Conservation (phyloP, 1,139 yeast species). For the Kurtzmaniella natalensis region DNA sequence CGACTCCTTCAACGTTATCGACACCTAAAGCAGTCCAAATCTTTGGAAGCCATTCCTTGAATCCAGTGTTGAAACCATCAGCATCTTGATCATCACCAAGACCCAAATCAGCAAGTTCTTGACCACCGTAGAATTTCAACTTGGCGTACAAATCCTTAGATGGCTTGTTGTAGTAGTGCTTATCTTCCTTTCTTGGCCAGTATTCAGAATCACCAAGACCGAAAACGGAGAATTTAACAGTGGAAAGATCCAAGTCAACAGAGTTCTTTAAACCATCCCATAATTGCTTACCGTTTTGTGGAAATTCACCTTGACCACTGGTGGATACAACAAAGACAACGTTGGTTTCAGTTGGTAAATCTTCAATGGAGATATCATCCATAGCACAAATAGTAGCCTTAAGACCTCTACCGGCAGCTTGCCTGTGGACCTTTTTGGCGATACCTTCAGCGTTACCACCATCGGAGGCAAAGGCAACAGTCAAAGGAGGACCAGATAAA, state of each 20-base stretch:
- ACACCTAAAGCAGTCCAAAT: conserved; percentile 91
- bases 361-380: conserved; percentile 84
- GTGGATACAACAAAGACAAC: conserved; percentile 82
- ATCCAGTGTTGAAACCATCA: conserved; percentile 90
- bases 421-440: conserved; percentile 76
- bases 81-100: conserved; percentile 97
- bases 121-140: conserved; percentile 67
- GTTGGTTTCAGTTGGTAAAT: conserved; percentile 75
- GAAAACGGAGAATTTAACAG: conserved; percentile 69
- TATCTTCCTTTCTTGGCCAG: conserved; percentile 97
- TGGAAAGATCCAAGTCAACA: conserved; percentile 68
- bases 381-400: conserved; percentile 73
- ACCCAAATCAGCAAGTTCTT: conserved; percentile 69
- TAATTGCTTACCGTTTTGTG: conserved; percentile 86
- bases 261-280: conserved; percentile 81
- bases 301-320: conserved; percentile 98
- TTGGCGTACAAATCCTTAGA: conserved; percentile 66
- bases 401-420: conserved; percentile 84
- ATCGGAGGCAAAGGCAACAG: conserved; percentile 89
- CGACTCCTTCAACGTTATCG: conserved; percentile 75
- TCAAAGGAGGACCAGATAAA: conserved; percentile 87
- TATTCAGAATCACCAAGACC: conserved; percentile 93
- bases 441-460: conserved; percentile 89
- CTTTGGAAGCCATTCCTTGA: conserved; percentile 78
- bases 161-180: conserved; percentile 93